Conservation (phyloP, 176 grass and related monocot species). For the Cenchrus americanus region DNA sequence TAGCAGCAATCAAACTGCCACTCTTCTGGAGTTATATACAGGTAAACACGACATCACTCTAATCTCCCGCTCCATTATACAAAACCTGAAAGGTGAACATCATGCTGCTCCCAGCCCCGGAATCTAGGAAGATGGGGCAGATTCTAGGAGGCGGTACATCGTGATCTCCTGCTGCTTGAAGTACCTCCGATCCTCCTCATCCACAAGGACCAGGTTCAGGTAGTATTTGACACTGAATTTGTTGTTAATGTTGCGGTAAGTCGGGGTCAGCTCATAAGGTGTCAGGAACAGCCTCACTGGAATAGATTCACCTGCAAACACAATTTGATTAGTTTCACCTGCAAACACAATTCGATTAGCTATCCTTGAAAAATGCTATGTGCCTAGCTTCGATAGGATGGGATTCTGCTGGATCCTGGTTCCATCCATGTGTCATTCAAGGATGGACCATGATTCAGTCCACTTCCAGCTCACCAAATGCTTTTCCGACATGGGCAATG, state of each 20-base stretch:
- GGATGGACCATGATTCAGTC: neutral
- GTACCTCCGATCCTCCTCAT: slow-evolving; percentile 92
- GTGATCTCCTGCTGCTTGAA: slow-evolving; percentile 97
- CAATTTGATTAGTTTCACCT: slow-evolving; percentile 52
- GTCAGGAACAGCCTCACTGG: slow-evolving; percentile 88
- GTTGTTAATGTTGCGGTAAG: slow-evolving; percentile 85
- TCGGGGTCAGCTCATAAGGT: slow-evolving; percentile 49
- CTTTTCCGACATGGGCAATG: neutral
- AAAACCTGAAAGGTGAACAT: slow-evolving; percentile 25
- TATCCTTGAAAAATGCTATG: neutral
- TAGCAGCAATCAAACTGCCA: neutral
- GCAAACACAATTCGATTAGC: neutral
- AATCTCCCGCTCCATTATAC: slow-evolving; percentile 24
- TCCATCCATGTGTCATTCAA: neutral
- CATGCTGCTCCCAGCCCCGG: neutral
- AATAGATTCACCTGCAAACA: slow-evolving; percentile 55
- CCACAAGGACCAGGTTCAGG: slow-evolving; percentile 91
- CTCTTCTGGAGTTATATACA: slow-evolving; percentile 48
- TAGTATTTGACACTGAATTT: slow-evolving; percentile 96
- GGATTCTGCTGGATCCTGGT: neutral
- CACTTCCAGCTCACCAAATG: neutral
- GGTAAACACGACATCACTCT: neutral
- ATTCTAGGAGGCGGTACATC: slow-evolving; percentile 56
- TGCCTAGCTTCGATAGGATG: neutral
- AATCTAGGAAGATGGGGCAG: slow-evolving; percentile 43